Base-by-base conservation (phyloP, 202 grass and related monocot species). In the Saccharum hybrid region DNA sequence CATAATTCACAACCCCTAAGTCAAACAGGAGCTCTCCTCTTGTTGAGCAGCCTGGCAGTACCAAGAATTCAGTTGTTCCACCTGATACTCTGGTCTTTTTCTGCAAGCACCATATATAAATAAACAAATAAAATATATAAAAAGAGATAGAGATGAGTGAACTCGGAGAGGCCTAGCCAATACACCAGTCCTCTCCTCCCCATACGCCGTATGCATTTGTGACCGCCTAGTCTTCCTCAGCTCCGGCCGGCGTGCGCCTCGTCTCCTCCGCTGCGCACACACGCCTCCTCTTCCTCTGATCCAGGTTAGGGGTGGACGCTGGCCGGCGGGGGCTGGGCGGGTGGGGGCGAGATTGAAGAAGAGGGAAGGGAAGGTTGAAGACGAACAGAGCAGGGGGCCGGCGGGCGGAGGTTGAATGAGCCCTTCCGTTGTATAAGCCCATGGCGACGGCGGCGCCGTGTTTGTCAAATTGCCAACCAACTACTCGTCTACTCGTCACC, bases 51-150 rank as follows among this genome's bases (percentile, higher is more conserved):
- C 57, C 57, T 62, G 52, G 2, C 43, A 60, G 45, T 45, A 10
- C 8, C 68, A 64, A 30, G 7, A 72, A 9, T 54, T 73, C 5
- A 62, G 33, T 42, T 23, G 22, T 60, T 69, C n/a, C 39, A 68
- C 84, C 77, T 38, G 13, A 68, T 61, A 22, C 37, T 59, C 15
- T 57, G 56, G 60, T 22, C 6, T 86, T 49, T 33, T 63, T 63
- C 78, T 87, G 63, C 78, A 81, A 72, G 21, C 12, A 54, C 26
- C 18, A 59, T 59, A 59, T 22, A 1, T 54, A 0, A 19, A 19
- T 0, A 16, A 0, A 48, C 14, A 14, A 40, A 9, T 10, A 42
- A 42, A 42, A 43, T 43, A 43, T 43, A 43, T 5, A 2, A 56
- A 64, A 74, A 5, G 8, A 22, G 7, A 3, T 8, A 19, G 3